Base-by-base conservation (phyloP, 2,329 filamentous ascomycete genomes). In the Aspergillus pseudoviridinutans region DNA sequence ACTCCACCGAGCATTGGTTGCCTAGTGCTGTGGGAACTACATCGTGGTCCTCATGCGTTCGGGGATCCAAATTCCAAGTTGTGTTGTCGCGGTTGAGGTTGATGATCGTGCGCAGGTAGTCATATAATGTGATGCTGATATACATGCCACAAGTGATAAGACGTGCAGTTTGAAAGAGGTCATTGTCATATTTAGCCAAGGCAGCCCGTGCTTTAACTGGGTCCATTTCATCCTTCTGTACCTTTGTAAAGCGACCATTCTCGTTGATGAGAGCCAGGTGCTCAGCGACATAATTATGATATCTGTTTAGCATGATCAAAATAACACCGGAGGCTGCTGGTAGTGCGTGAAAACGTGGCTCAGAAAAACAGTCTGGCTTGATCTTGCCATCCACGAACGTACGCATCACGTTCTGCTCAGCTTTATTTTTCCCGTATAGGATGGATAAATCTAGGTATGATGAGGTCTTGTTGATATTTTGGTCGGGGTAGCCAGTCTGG, bases 261-360 rank as follows among this genome's bases (percentile, higher is more conserved):
- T 97, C 92, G 66, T 97, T 96, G 74, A 97, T 93, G n/a, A 82
- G 77, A 0, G 89, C 89, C 20, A 97, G 78, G 59, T 93, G 88
- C 55, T 86, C 83, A 1, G 90, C 92, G 0, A 92, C 85, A 62
- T 94, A 83, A 74, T 97, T 97, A 75, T 97, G 93, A 75, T 95
- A 95, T 63, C 75, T 69, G 64, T 76, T 77, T 55, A 91, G 87
- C 88, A 92, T 91, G 72, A 92, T 81, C 27, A 92, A 75, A 3
- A 92, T 67, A 4, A 90, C 86, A 55, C 85, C 82, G 3, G 89
- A 87, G 12, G 88, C 88, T 0, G 90, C 87, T 0, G 89, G 90
- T 66, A 90, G 87, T 7, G 84, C 87, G 22, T 87, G 74, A 2
- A 92, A 76, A 54, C 89, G 82, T 72, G 86, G 86, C 67, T 91